Percentiles rank a stretch among this genome's conserved stretches.
phyloP scores from a whole-genome alignment of 805 yeast species.

The Blastobotrys muscicola region DNA sequence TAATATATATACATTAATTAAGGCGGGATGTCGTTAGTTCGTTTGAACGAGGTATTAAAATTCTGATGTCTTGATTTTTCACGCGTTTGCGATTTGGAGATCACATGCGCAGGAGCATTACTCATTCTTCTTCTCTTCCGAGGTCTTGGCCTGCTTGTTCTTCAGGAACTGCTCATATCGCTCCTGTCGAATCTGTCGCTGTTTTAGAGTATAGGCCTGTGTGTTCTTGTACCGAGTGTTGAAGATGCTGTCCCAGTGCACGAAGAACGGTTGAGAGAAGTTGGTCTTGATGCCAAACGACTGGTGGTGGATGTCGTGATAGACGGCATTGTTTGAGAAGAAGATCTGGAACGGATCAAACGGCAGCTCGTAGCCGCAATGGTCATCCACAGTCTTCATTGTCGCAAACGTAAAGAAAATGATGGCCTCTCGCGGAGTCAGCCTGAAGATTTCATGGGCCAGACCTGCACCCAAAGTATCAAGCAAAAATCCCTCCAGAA shows the following conservation, averaged over 20 bases:
- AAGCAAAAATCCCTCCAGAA: slow-evolving; percentile 84
- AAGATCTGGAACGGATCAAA: slow-evolving; percentile 80
- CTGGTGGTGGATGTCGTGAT: slow-evolving; percentile 97
- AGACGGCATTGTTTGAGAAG: slow-evolving; percentile 92
- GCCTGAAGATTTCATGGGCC: slow-evolving; percentile 51
- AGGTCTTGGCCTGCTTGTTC: not conserved
- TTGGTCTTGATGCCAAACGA: slow-evolving; percentile 88
- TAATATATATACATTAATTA: too few species aligned
- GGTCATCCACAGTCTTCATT: slow-evolving; percentile 94
- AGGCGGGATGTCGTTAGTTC: too few species aligned
- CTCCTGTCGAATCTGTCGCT: slow-evolving; percentile 39
- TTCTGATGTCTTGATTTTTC: too few species aligned
- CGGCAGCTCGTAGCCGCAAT: slow-evolving; percentile 94
- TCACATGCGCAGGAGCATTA: too few species aligned
- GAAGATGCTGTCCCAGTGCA: slow-evolving; percentile 75
- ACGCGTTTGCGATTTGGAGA: too few species aligned
- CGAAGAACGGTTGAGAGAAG: slow-evolving; percentile 92
- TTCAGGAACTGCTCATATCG: slow-evolving; percentile 8
- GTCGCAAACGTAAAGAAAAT: slow-evolving; percentile 80
- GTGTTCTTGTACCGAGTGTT: slow-evolving; percentile 64
- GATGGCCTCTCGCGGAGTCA: slow-evolving; percentile 70
- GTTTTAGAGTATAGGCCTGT: slow-evolving; percentile 55
- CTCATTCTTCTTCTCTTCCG: slow-evolving; percentile 1
- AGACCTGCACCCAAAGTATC: slow-evolving; percentile 91
- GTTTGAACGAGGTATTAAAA: too few species aligned